Conservation (phyloP, 1,284 basidiomycete species). For the Ceratobasidium theobromae region DNA sequence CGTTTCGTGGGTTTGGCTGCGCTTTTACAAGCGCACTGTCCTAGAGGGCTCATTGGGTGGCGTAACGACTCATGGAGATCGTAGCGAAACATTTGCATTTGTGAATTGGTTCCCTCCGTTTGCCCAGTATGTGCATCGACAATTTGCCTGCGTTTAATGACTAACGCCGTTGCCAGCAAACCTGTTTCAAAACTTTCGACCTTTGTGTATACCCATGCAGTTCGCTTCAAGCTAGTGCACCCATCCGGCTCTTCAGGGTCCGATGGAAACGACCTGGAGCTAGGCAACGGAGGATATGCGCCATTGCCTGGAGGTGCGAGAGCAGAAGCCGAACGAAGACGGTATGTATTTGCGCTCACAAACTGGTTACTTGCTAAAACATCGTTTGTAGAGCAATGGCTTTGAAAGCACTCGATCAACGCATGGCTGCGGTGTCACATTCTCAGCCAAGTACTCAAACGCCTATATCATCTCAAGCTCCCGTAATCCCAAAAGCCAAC, state of each 20-base stretch:
- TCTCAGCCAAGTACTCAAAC: slow-evolving; percentile 11
- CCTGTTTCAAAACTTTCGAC: slow-evolving; percentile 71
- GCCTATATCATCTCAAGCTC: background rate
- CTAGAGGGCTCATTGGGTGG: slow-evolving; percentile 48
- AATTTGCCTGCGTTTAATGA: background rate
- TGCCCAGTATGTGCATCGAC: slow-evolving; percentile 63
- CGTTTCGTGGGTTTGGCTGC: slow-evolving; percentile 89
- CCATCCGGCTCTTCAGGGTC: slow-evolving; percentile 52
- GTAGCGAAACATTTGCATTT: slow-evolving; percentile 96
- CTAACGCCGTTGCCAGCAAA: slow-evolving; percentile 47
- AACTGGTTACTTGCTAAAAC: slow-evolving; percentile 15
- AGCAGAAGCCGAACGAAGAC: slow-evolving; percentile 89
- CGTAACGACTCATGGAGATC: slow-evolving; percentile 72
- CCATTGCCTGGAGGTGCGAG: slow-evolving; percentile 82
- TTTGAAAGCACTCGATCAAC: slow-evolving; percentile 92
- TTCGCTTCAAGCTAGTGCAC: slow-evolving; percentile 72
- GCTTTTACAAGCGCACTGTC: slow-evolving; percentile 88
- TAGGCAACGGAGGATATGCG: slow-evolving; percentile 59
- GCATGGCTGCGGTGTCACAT: slow-evolving; percentile 58
- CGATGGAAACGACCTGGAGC: slow-evolving; percentile 57
- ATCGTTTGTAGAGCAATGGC: slow-evolving; percentile 74
- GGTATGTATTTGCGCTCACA: slow-evolving; percentile 52
- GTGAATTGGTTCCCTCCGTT: slow-evolving; percentile 96
- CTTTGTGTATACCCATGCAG: slow-evolving; percentile 62
- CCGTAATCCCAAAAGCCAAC: background rate